These are phyloP conservation scores for Trichophyton rubrum DNA, from an alignment of 2,329 filamentous ascomycete species.

Conservation along the genomic window DNA sequence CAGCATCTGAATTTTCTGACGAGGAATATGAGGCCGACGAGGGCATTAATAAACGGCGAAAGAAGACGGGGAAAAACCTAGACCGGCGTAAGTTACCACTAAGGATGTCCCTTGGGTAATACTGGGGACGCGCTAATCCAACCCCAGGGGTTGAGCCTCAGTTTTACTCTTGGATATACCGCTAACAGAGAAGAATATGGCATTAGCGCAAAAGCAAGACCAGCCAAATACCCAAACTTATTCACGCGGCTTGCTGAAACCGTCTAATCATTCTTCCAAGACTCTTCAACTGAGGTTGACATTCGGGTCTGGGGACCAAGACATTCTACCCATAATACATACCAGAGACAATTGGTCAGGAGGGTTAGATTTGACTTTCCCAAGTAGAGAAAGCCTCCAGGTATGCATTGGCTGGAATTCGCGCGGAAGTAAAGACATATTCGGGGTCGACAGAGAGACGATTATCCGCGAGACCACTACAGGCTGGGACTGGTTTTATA, in stretches of 20 bases:
- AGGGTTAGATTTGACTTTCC: conserved; percentile 38
- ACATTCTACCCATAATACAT: conserved; percentile 37
- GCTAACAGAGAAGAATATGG: neutral
- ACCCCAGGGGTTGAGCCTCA: neutral
- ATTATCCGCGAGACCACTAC: conserved; percentile 34
- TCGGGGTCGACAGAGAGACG: conserved; percentile 32
- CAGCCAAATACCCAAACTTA: conserved; percentile 18
- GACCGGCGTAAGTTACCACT: neutral
- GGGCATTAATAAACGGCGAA: neutral
- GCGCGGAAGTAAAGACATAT: conserved; percentile 32
- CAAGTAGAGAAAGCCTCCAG: conserved; percentile 32
- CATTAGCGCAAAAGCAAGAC: neutral
- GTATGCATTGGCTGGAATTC: conserved; percentile 17
- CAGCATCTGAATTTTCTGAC: conserved; percentile 13
- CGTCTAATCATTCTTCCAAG: conserved; percentile 29
- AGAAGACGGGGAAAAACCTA: neutral
- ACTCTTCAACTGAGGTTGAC: conserved; percentile 36
- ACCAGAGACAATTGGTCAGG: conserved; percentile 40
- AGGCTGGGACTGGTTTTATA: conserved; percentile 44
- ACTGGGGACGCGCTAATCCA: too few relatives aligned
- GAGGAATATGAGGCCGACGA: conserved; percentile 16
- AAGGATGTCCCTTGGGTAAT: neutral
- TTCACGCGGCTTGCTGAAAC: conserved; percentile 27
- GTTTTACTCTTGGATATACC: neutral
- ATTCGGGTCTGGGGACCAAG: conserved; percentile 40